Conservation (phyloP, 1,284 basidiomycete species). For the Pterula multifida region DNA sequence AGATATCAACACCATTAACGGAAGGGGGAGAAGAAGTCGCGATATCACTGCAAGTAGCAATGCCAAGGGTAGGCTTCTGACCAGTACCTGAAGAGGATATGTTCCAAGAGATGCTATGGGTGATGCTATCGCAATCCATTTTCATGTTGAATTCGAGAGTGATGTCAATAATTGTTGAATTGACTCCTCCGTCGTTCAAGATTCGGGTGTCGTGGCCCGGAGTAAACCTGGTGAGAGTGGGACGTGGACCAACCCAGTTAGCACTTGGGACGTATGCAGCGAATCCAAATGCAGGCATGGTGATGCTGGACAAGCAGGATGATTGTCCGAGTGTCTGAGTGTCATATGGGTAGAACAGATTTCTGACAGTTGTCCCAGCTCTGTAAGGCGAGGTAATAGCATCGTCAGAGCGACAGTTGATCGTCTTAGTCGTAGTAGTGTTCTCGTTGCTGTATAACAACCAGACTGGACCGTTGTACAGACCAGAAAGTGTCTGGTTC, state of each 20-base stretch:
- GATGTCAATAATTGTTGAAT: slow-evolving; percentile 52
- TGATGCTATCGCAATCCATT: slow-evolving; percentile 68
- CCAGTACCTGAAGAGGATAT: slow-evolving; percentile 62
- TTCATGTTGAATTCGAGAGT: slow-evolving; percentile 63
- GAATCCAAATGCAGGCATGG: slow-evolving; percentile 67
- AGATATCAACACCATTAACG: slow-evolving; percentile 42
- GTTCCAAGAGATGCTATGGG: slow-evolving; percentile 47
- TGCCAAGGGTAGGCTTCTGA: slow-evolving; percentile 37
- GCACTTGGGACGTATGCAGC: slow-evolving; percentile 63
- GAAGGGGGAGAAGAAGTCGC: slow-evolving; percentile 30
- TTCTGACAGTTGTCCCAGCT: slow-evolving; percentile 49
- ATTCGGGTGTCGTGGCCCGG: slow-evolving; percentile 82
- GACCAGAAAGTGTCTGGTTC: slow-evolving; percentile 44
- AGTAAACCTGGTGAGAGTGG: slow-evolving; percentile 64
- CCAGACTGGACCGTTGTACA: slow-evolving; percentile 61
- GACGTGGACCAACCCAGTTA: slow-evolving; percentile 60
- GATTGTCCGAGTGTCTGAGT: slow-evolving; percentile 53
- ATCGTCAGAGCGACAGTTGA: slow-evolving; percentile 36
- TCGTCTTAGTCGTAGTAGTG: slow-evolving; percentile 46
- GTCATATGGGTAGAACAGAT: slow-evolving; percentile 79
- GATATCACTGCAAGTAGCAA: slow-evolving; percentile 35
- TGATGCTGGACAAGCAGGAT: slow-evolving; percentile 60
- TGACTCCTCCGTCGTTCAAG: slow-evolving; percentile 29
- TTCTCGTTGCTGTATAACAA: slow-evolving; percentile 81
- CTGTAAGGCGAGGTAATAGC: slow-evolving; percentile 72